These are phyloP conservation scores for Psilocybe cyanescens DNA, from an alignment of 768 basidiomycete species.

Conservation along the genomic window DNA sequence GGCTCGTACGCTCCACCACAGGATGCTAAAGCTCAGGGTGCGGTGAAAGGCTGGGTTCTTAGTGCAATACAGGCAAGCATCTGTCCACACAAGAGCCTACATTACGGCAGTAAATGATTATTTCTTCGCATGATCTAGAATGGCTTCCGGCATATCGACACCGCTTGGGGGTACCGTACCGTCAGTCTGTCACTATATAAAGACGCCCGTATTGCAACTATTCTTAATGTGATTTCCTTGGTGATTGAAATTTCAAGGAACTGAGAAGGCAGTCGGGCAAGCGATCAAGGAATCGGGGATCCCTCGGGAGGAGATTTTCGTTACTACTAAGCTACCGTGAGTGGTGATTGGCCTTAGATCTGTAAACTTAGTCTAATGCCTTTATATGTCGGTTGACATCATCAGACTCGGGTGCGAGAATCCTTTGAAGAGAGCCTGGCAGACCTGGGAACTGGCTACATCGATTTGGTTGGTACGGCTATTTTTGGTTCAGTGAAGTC, in stretches of 20 bases:
- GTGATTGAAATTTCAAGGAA: conserved; percentile 20
- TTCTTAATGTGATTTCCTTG: too few relatives aligned
- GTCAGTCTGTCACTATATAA: neutral
- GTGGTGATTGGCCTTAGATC: conserved; percentile 2
- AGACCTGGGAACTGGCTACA: conserved; percentile 45
- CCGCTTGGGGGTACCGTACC: conserved; percentile 36
- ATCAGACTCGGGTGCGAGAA: conserved; percentile 38
- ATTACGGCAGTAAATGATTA: too few relatives aligned
- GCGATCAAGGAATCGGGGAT: conserved; percentile 53
- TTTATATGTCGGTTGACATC: conserved; percentile 34
- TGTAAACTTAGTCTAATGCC: neutral
- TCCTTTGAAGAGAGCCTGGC: conserved; percentile 45
- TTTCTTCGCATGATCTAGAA: conserved; percentile 24
- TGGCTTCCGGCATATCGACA: conserved; percentile 47
- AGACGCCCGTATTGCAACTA: neutral
- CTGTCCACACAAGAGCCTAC: neutral
- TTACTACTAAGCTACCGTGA: conserved; percentile 53
- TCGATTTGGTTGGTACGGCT: conserved; percentile 42
- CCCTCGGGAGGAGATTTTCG: conserved; percentile 49
- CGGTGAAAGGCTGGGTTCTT: conserved; percentile 41
- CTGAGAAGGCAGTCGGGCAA: conserved; percentile 45
- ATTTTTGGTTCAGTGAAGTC: neutral
- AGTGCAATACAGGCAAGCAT: conserved; percentile 39
- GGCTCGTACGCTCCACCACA: conserved; percentile 42
- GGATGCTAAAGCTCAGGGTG: conserved; percentile 34